Percentiles rank a stretch among this genome's conserved stretches.
phyloP scores from a whole-genome alignment of 2,329 filamentous ascomycete genomes.

The Bipolaris zeicola region DNA sequence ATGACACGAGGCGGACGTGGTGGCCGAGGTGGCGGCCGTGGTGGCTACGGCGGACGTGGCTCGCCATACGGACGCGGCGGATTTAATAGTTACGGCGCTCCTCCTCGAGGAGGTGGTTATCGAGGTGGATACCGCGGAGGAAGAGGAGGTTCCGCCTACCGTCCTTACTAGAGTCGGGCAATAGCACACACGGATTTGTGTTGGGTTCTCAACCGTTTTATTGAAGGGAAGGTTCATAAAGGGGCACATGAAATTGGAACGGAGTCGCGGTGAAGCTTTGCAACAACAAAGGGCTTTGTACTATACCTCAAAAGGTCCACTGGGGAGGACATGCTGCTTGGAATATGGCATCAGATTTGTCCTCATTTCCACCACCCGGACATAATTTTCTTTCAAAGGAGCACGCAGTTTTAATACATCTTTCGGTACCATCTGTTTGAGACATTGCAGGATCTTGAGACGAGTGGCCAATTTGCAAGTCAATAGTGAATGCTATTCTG shows the following conservation, averaged over 20 bases:
- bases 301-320: conserved; percentile 8
- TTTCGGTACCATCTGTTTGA: not conserved
- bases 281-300: conserved; percentile 12
- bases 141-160: conserved; percentile 33
- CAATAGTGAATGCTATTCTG: not conserved
- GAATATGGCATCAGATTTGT: conserved; percentile 1
- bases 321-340: conserved; percentile 4
- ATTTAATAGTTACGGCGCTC: conserved; percentile 37
- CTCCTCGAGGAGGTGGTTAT: conserved; percentile 52
- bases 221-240: not conserved
- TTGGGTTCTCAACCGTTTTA: not conserved
- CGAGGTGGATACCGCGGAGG: conserved; percentile 46
- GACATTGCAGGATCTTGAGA: not conserved
- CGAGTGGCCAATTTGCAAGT: not conserved
- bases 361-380: not conserved
- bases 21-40: conserved; percentile 57
- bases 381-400: conserved; percentile 1
- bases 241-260: conserved; percentile 13
- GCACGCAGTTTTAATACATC: conserved; percentile 10
- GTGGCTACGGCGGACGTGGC: conserved; percentile 58
- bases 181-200: conserved; percentile 7
- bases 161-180: conserved; percentile 20
- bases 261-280: conserved; percentile 9
- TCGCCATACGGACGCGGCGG: conserved; percentile 50
- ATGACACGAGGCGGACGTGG: conserved; percentile 81